Percentiles rank a stretch among this genome's conserved stretches.
These are phyloP conservation scores for Pachyrhizus erosus DNA, from an alignment of 306 rosid genomes.

Conservation along the genomic window DNA sequence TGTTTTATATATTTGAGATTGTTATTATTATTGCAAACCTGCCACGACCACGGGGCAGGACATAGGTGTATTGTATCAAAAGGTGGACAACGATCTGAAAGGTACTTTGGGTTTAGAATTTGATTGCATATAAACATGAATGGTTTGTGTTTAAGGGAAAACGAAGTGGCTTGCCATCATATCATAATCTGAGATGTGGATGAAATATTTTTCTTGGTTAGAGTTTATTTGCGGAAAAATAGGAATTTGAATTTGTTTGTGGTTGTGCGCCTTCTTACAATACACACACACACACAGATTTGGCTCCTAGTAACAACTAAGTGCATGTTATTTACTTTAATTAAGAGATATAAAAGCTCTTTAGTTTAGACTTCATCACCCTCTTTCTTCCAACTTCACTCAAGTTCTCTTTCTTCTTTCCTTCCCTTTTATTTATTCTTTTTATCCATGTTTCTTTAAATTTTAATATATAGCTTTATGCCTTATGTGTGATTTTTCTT, in stretches of 20 bases:
- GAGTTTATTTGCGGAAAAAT: constrained; percentile 31
- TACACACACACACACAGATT: constrained; percentile 3
- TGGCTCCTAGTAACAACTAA: constrained; percentile 43
- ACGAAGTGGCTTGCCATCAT: background rate
- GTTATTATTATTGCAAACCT: background rate
- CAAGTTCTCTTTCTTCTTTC: constrained; percentile 20
- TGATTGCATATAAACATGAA: constrained; percentile 24
- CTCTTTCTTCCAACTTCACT: constrained; percentile 20
- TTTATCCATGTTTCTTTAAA: background rate
- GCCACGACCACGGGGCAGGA: constrained; percentile 29
- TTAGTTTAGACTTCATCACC: constrained; percentile 15
- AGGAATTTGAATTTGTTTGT: constrained; percentile 47
- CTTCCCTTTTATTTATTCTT: background rate
- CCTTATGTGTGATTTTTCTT: background rate
- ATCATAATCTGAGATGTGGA: constrained; percentile 43
- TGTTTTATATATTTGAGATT: no score
- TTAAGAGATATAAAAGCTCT: background rate
- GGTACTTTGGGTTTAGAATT: constrained; percentile 39
- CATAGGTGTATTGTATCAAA: constrained; percentile 11
- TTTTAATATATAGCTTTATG: background rate
- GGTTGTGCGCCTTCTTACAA: constrained; percentile 48
- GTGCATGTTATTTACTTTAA: constrained; percentile 39
- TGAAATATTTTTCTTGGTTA: constrained; percentile 46
- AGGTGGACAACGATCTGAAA: constrained; percentile 51
- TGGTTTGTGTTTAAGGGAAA: constrained; percentile 24